Evolutionary conservation across 768 basidiomycete genomes (phyloP), one percentile per base, ranked within the genome.

Genomic region (Fistulinella prunicolor): DNA sequence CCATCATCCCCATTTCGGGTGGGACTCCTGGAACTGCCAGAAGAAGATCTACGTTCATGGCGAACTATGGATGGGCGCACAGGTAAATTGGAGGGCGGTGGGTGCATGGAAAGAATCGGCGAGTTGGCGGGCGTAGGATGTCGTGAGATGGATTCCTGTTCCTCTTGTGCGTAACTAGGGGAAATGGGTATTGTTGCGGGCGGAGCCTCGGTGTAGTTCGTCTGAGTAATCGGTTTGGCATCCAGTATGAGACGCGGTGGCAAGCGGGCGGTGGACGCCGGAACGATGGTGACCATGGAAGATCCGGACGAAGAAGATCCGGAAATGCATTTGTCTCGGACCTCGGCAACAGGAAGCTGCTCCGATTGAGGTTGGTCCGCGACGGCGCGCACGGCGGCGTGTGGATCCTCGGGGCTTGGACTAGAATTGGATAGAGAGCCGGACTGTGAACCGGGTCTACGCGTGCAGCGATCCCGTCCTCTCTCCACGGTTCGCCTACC

Each of bases 41-140:
- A 49, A 7, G 60, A 54, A n/a, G 43, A 9, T 37, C 34, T 64
- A 40, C 58, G 60, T 20, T 53, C 52, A 34, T 61, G 56, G 7
- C 44, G 45, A 23, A 13, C 14, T 20, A 30, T 40, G 19, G 43
- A 30, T 13, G 44, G 20, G 9, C 6, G 22, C 9, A 28, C 6
- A 26, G 30, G 22, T 9, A 52, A 34, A 23, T 34, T 54, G 24
- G 55, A 29, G 21, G 59, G 55, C 16, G 58, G 49, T 19, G 67
- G 63, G 35, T 53, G 61, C 46, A 67, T 57, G 43, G 56, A 39
- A 19, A 73, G 62, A 7, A 77, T 63, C 17, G 83, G 84, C 23
- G 83, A 83, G 56, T 82, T 85, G 16, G 81, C 74, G 8, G 84
- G 84, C 1, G 84, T 85, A 16, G 80, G 80, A 42, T 77, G 72